Base-by-base conservation (phyloP, 140 eudicot genomes). In the Cichorium intybus region DNA sequence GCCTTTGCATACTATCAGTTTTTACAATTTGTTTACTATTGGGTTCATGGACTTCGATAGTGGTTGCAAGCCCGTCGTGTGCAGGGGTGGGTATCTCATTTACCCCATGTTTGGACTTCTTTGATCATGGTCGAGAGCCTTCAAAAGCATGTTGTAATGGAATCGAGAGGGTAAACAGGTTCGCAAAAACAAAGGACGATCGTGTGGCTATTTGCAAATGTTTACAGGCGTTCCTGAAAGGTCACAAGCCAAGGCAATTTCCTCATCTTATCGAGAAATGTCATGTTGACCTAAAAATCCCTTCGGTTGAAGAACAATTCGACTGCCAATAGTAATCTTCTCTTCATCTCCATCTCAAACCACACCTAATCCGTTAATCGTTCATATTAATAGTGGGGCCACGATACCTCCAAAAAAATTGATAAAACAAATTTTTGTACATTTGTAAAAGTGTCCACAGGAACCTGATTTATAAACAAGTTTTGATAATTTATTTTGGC, bases 161-260 rank as follows among this genome's bases (percentile, higher is more conserved):
- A 22, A 17, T 43, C 27, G 62, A 45, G 66, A 16, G 6, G 14
- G 1, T 62, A 17, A 31, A 18, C 21, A 10, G 0, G 17, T n/a
- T 4, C 3, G 51, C 11, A 17, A 72, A 39, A 49, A 41, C 37
- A 17, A 39, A 17, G 4, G 58, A 31, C 2, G 58, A 54, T 24
- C 49, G 28, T 3, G 65, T 72, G n/a, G 34, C 55, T 14, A n/a
- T 54, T 4, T 72, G 77, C 45, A 26, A 50, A 0, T 72, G 77
- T 56, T 23, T 15, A 28, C 62, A 52, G 49, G 2, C 7, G 10
- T 18, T 34, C 11, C 10, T 27, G 7, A 12, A 2, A 2, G 1
- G 4, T 7, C 64, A 37, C 20, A 37, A 54, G 1, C 51, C 60
- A 26, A 11, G 10, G 10, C 24, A 22, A 24, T 16, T 72, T 16